A percentile compares a stretch with the other conserved stretches of the same genome.
phyloP scores from a whole-genome alignment of 805 yeast species.

The Lipomyces anomalus region DNA sequence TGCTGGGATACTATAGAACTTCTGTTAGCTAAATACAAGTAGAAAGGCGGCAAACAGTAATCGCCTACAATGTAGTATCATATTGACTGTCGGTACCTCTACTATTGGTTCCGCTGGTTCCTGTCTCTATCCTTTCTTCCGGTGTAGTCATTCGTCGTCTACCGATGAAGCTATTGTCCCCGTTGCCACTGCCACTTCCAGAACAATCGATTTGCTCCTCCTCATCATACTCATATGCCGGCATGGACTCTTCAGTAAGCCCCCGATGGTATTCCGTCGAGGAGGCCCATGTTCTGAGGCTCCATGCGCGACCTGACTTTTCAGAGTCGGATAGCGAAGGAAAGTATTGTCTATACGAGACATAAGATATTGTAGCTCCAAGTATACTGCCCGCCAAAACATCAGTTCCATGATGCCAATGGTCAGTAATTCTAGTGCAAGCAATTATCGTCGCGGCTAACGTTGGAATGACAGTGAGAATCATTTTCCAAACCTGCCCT shows the following conservation, averaged over 20 bases:
- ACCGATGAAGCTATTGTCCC: too few relatives aligned
- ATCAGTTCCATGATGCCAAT: conserved; percentile 89
- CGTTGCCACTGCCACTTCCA: neutral
- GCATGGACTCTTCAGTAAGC: neutral
- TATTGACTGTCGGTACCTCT: too few relatives aligned
- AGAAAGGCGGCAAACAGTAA: too few relatives aligned
- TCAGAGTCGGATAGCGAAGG: conserved; percentile 36
- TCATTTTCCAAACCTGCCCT: conserved; percentile 26
- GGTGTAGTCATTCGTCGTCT: too few relatives aligned
- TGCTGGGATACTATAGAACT: too few relatives aligned
- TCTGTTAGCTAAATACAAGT: too few relatives aligned
- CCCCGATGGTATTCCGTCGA: neutral
- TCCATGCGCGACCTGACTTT: conserved; percentile 21
- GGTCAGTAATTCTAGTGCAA: conserved; percentile 80
- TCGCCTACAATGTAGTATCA: too few relatives aligned
- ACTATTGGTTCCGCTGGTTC: too few relatives aligned
- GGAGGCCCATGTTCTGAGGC: conserved; percentile 16
- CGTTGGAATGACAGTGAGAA: conserved; percentile 30
- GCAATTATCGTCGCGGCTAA: conserved; percentile 74
- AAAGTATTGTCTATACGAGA: conserved; percentile 51
- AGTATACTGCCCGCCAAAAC: conserved; percentile 64
- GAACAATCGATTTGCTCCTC: conserved; percentile 6
- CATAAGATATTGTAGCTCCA: conserved; percentile 57
- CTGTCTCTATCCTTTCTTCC: too few relatives aligned
- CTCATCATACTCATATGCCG: neutral